Conservation (phyloP, 306 rosid species). For the Malus sieversii region DNA sequence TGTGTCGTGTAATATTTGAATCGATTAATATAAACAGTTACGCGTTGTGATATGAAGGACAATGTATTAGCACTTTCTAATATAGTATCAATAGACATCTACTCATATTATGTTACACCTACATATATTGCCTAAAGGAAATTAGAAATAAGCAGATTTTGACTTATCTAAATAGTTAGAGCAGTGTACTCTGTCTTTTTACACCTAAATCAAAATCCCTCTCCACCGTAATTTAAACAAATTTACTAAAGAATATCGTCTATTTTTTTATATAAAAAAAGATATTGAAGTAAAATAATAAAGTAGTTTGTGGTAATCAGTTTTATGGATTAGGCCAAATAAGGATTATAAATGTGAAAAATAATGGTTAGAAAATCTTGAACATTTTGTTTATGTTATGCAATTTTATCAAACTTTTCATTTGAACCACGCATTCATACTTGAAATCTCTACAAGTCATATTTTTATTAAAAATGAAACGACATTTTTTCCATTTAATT, state of each 20-base stretch:
- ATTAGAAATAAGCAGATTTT: neutral
- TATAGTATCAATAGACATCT: too few relatives aligned
- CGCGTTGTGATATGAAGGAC: neutral
- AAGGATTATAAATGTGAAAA: neutral
- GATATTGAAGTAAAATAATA: neutral
- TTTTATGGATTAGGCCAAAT: neutral
- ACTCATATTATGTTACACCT: neutral
- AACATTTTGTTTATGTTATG: neutral
- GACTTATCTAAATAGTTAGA: too few relatives aligned
- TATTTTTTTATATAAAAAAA: too few relatives aligned
- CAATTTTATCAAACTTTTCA: neutral
- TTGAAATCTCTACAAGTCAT: neutral
- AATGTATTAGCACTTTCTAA: too few relatives aligned
- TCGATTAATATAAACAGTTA: too few relatives aligned
- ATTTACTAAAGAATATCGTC: too few relatives aligned
- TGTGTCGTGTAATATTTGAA: too few relatives aligned
- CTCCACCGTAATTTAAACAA: neutral
- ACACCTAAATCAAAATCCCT: too few relatives aligned
- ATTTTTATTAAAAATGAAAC: too few relatives aligned
- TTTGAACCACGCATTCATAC: neutral
- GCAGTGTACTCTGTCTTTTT: neutral
- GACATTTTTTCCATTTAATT: neutral
- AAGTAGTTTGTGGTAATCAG: neutral
- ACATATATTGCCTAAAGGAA: too few relatives aligned
- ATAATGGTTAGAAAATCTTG: neutral